Evolutionary conservation across 2,329 filamentous ascomycete species (phyloP).

Genomic region (Intubia oerlemansii): DNA sequence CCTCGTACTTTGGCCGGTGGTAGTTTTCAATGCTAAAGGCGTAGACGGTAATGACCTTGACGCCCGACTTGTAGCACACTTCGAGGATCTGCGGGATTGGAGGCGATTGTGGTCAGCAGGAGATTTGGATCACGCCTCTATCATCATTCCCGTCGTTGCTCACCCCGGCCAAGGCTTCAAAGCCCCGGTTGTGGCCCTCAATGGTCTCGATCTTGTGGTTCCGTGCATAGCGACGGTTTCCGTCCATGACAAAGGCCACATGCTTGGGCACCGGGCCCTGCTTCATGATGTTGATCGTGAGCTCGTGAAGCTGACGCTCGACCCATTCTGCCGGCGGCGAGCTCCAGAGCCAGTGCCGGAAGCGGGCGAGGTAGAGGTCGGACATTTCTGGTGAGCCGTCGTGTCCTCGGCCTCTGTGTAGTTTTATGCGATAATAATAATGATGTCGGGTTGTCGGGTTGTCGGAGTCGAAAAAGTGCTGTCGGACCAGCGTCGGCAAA

Average conservation of each 20-base stretch:
- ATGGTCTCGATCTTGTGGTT: constrained; percentile 87
- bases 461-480: background rate
- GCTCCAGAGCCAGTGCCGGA: constrained; percentile 51
- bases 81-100: constrained; percentile 75
- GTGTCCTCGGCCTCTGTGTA: background rate
- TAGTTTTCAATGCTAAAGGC: constrained; percentile 99
- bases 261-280: constrained; percentile 88
- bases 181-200: constrained; percentile 87
- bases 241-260: constrained; percentile 99
- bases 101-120: too few relatives aligned
- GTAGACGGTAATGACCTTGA: constrained; percentile 93
- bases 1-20: constrained; percentile 88
- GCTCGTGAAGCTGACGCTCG: constrained; percentile 55
- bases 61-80: constrained; percentile 93
- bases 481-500: too few relatives aligned
- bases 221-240: constrained; percentile 80
- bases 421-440: too few relatives aligned
- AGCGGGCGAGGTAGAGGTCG: constrained; percentile 26
- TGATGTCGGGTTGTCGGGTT: background rate
- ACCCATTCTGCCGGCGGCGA: constrained; percentile 86
- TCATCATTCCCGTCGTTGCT: too few relatives aligned
- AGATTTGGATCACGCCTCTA: too few relatives aligned
- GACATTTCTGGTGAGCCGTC: too few relatives aligned
- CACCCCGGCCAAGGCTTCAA: constrained; percentile 80
- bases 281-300: constrained; percentile 70